A percentile compares a stretch with the other conserved stretches of the same genome.
These are phyloP conservation scores for Pyrenochaeta sp. DNA, from an alignment of 2,329 filamentous ascomycete species.

Conservation along the genomic window DNA sequence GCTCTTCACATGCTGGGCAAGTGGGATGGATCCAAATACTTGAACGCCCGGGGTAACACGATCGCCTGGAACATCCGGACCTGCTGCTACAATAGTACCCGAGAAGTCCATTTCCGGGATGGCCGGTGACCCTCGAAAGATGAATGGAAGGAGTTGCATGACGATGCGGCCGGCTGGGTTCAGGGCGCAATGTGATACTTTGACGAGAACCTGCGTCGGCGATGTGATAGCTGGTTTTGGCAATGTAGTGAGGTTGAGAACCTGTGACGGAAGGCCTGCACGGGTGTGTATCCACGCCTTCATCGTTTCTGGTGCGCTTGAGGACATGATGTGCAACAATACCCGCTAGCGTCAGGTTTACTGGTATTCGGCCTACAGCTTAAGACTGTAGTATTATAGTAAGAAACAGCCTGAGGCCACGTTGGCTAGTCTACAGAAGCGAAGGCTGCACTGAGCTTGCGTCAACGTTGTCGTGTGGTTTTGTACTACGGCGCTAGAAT, in stretches of 20 bases:
- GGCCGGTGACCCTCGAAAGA: constrained; percentile 47
- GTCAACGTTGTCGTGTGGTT: not conserved
- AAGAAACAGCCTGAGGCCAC: not conserved
- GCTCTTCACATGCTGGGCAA: constrained; percentile 45
- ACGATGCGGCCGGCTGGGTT: constrained; percentile 54
- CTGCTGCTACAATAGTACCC: constrained; percentile 43
- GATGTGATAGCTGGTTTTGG: constrained; percentile 13
- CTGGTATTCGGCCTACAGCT: not conserved
- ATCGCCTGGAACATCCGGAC: not conserved
- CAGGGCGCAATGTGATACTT: constrained; percentile 51
- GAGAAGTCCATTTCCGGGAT: constrained; percentile 55
- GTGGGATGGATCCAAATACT: constrained; percentile 53
- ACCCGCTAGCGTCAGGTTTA: not conserved
- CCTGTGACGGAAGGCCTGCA: constrained; percentile 9
- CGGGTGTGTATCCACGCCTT: constrained; percentile 26
- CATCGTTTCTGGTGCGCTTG: constrained; percentile 12
- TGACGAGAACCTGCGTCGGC: constrained; percentile 18
- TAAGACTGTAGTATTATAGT: not conserved
- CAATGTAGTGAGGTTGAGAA: constrained; percentile 14
- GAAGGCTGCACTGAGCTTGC: not conserved
- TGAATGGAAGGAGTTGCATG: constrained; percentile 52
- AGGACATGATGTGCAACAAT: not conserved
- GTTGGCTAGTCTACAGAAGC: not conserved
- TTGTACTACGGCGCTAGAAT: not conserved
- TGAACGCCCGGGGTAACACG: constrained; percentile 39